Percentiles rank a stretch among this genome's conserved stretches.
phyloP scores from a whole-genome alignment of 345 rosid genomes.

The Crucihimalaya himalaica region DNA sequence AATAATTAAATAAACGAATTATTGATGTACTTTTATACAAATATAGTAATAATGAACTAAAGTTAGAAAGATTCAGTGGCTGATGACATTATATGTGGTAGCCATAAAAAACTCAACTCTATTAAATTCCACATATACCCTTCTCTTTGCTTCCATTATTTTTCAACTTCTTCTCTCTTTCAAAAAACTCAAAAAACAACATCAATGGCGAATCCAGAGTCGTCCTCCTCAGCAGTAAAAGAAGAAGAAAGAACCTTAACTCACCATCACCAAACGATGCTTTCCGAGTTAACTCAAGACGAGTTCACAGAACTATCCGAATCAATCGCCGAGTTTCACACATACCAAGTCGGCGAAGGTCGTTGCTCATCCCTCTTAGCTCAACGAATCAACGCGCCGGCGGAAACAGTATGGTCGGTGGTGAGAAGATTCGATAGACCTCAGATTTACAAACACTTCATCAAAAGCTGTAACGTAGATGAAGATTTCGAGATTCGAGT shows the following conservation, averaged over 20 bases:
- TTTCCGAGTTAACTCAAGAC: slow-evolving; percentile 50
- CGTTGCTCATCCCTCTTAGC: slow-evolving; percentile 70
- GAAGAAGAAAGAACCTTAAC: slow-evolving; percentile 24
- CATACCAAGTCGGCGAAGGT: slow-evolving; percentile 50
- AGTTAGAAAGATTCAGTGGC: slow-evolving; percentile 31
- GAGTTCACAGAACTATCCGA: slow-evolving; percentile 50
- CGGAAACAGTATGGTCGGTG: slow-evolving; percentile 67
- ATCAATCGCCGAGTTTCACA: slow-evolving; percentile 60
- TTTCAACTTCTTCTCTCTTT: slow-evolving; percentile 1
- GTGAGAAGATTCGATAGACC: slow-evolving; percentile 70
- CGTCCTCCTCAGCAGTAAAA: not conserved
- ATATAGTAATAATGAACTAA: not conserved
- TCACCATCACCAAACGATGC: slow-evolving; percentile 54
- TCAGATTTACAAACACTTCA: slow-evolving; percentile 77
- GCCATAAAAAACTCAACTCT: not conserved
- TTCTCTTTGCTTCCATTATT: slow-evolving; percentile 7
- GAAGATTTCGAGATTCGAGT: slow-evolving; percentile 49
- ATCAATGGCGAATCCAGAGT: slow-evolving; percentile 22
- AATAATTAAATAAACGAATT: too few species aligned
- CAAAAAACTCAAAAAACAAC: not conserved
- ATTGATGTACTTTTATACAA: not conserved
- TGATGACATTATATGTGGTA: slow-evolving; percentile 25
- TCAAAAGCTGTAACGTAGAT: slow-evolving; percentile 58
- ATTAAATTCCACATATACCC: slow-evolving; percentile 22
- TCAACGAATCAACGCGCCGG: slow-evolving; percentile 53